Evolutionary conservation across 768 basidiomycete genomes (phyloP).

Genomic region (Rubroboletus pulcherrimus): DNA sequence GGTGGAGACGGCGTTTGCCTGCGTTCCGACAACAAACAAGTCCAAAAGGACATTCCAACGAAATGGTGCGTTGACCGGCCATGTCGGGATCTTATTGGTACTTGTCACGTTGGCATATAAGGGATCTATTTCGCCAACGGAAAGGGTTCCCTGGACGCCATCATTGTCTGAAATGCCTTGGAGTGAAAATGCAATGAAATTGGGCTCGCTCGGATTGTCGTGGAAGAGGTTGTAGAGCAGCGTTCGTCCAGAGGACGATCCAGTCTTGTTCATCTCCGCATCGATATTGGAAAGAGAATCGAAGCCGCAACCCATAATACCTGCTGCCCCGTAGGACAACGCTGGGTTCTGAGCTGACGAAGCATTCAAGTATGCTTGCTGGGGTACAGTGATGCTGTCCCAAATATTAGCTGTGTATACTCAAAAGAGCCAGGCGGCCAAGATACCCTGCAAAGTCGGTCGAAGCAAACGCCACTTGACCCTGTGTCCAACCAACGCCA

Average conservation of each 20-base stretch:
- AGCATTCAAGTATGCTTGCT: conserved; percentile 70
- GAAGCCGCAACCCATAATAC: conserved; percentile 77
- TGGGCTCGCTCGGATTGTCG: conserved; percentile 65
- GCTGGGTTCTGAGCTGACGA: conserved; percentile 67
- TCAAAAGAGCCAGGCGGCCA: neutral
- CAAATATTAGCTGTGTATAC: conserved; percentile 6
- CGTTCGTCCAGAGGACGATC: conserved; percentile 58
- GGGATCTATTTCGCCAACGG: conserved; percentile 71
- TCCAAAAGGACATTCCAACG: conserved; percentile 81
- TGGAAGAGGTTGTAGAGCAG: conserved; percentile 75
- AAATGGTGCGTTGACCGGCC: conserved; percentile 57
- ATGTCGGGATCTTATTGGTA: conserved; percentile 63
- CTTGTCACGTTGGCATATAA: conserved; percentile 57
- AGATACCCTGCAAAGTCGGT: conserved; percentile 70
- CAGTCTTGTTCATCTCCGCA: conserved; percentile 51
- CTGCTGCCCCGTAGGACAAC: conserved; percentile 63
- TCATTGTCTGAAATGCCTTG: conserved; percentile 54
- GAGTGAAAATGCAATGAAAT: conserved; percentile 76
- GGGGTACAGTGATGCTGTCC: conserved; percentile 55
- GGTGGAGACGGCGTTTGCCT: conserved; percentile 50
- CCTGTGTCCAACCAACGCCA: conserved; percentile 76
- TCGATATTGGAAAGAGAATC: conserved; percentile 74
- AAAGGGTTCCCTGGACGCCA: conserved; percentile 63
- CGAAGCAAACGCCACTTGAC: conserved; percentile 56
- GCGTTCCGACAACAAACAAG: conserved; percentile 58